These are phyloP conservation scores for Schoenoplectus triqueter DNA, from an alignment of 202 grass and related monocot genomes.

Conservation along the genomic window DNA sequence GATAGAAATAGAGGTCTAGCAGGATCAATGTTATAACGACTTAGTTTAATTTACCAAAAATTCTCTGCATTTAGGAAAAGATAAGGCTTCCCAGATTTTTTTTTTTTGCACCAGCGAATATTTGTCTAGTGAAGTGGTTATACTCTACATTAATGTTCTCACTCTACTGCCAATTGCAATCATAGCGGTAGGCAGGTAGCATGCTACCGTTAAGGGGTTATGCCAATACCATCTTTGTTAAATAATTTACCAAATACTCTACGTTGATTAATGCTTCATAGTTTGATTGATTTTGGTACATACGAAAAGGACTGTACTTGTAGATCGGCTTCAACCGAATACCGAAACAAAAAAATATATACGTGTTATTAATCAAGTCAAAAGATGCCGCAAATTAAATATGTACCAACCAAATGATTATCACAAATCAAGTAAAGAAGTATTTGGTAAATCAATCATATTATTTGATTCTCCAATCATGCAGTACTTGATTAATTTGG, in stretches of 20 bases:
- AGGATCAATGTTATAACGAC: no score
- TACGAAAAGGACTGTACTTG: conserved; percentile 41
- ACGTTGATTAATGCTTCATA: not conserved
- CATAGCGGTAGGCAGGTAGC: no score
- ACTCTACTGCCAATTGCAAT: no score
- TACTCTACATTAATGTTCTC: no score
- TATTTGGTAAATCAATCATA: not conserved
- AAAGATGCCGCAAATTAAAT: not conserved
- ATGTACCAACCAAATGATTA: conserved; percentile 39
- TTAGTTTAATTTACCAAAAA: no score
- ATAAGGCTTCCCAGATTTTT: no score
- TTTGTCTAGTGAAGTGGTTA: no score
- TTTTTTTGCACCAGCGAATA: no score
- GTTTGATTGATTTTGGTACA: conserved; percentile 29
- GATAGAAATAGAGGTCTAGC: no score
- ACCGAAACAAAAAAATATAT: conserved; percentile 7
- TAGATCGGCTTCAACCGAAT: conserved; percentile 28
- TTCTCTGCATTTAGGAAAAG: no score
- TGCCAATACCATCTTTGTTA: not conserved
- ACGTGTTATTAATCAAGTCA: conserved; percentile 3
- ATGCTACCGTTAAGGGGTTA: not conserved
- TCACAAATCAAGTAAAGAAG: conserved; percentile 35
- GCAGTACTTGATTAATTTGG: conserved; percentile 11
- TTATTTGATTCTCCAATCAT: conserved; percentile 38
- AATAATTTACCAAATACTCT: conserved; percentile 7